phyloP scores from a whole-genome alignment of 2,329 filamentous ascomycete genomes.

The Nemania serpens region DNA sequence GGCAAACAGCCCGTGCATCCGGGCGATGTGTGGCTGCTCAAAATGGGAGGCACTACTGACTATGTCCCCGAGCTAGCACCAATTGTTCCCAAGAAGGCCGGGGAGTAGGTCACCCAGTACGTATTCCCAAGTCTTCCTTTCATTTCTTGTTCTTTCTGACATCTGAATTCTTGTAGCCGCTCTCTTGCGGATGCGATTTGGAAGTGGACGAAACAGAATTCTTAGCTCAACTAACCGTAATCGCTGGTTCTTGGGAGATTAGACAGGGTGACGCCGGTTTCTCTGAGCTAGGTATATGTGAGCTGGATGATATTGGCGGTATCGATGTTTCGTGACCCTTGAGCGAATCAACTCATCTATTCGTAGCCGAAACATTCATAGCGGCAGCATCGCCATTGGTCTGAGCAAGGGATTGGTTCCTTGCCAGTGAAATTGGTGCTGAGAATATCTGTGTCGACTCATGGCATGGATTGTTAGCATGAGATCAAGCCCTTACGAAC shows the following conservation, averaged over 20 bases:
- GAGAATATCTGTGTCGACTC: no score
- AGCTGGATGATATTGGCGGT: neutral
- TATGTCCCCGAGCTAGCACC: conserved; percentile 52
- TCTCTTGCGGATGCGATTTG: neutral
- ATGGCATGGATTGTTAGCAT: no score
- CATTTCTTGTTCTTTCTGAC: neutral
- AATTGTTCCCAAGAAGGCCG: conserved; percentile 47
- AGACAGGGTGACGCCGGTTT: neutral
- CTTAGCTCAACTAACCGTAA: no score
- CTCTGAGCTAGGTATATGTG: neutral
- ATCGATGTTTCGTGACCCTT: no score
- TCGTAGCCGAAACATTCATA: no score
- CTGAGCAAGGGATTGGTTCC: no score
- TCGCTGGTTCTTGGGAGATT: no score
- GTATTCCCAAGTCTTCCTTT: neutral
- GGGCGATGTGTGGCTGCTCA: conserved; percentile 50
- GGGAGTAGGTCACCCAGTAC: conserved; percentile 46
- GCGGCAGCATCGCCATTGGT: no score
- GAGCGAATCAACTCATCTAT: no score
- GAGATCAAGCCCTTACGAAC: no score
- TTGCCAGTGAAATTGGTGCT: no score
- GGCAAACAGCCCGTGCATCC: conserved; percentile 41
- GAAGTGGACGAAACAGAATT: neutral
- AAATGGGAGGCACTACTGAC: conserved; percentile 55
- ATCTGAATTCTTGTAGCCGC: neutral